Conservation (phyloP, 2,329 filamentous ascomycete genomes). For the Cercospora sp. region DNA sequence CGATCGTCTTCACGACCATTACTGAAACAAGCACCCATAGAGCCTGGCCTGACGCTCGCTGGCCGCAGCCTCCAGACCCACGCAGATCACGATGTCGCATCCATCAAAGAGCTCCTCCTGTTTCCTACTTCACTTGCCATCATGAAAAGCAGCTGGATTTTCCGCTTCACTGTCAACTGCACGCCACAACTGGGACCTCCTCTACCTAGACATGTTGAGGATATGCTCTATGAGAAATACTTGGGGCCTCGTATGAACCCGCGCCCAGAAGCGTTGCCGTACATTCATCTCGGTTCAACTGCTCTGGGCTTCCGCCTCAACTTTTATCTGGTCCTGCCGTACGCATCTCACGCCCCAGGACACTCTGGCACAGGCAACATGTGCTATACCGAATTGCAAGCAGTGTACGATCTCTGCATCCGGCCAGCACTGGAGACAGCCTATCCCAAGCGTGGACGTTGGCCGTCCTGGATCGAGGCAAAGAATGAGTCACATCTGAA, state of each 20-base stretch:
- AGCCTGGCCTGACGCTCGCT: conserved; percentile 25
- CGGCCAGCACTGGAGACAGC: conserved; percentile 23
- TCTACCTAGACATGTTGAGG: conserved; percentile 21
- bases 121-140: conserved; percentile 27
- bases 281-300: conserved; percentile 27
- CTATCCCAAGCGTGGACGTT: conserved; percentile 21
- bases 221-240: conserved; percentile 25
- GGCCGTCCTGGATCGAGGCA: conserved; percentile 25
- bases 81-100: conserved; percentile 21
- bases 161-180: conserved; percentile 26
- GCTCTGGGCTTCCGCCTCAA: conserved; percentile 26
- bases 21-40: conserved; percentile 16
- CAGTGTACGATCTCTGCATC: conserved; percentile 23
- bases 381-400: conserved; percentile 21
- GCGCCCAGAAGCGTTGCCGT: conserved; percentile 23
- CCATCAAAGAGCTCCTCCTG: conserved; percentile 23
- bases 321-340: conserved; percentile 28
- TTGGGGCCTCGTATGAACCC: conserved; percentile 19
- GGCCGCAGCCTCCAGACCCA: conserved; percentile 21
- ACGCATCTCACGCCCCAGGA: conserved; percentile 10
- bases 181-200: conserved; percentile 27
- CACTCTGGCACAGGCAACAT: conserved; percentile 17
- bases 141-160: conserved; percentile 26
- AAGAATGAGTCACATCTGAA: conserved; percentile 28
- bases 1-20: conserved; percentile 16